These are phyloP conservation scores for Neofusicoccum sp. DNA, from an alignment of 2,329 filamentous ascomycete genomes.

Conservation along the genomic window DNA sequence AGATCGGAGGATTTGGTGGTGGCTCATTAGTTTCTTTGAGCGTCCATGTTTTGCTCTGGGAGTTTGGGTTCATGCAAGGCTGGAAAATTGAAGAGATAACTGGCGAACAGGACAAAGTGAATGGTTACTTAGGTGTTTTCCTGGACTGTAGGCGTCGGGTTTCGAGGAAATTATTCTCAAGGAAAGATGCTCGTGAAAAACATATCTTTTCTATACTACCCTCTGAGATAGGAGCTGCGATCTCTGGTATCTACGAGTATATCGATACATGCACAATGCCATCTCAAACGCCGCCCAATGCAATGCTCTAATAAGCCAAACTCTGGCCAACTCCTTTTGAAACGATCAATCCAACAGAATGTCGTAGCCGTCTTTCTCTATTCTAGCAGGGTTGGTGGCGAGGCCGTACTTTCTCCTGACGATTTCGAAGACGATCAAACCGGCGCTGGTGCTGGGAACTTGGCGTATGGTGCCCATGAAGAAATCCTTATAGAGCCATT, in stretches of 20 bases:
- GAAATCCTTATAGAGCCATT: conserved; percentile 72
- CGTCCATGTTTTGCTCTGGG: no score
- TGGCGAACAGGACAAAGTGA: no score
- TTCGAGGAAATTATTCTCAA: no score
- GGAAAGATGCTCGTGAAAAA: background rate
- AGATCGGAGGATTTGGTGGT: no score
- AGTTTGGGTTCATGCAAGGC: no score
- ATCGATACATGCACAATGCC: background rate
- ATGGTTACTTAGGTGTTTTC: no score
- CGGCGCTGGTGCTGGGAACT: conserved; percentile 75
- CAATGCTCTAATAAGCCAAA: background rate
- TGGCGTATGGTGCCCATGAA: conserved; percentile 73
- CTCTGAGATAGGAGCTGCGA: background rate
- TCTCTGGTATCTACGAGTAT: background rate
- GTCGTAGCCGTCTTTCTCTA: conserved; percentile 67
- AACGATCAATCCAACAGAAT: conserved; percentile 58
- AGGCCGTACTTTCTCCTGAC: conserved; percentile 69
- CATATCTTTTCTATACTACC: background rate
- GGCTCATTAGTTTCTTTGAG: no score
- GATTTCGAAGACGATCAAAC: conserved; percentile 77
- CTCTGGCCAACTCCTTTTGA: background rate
- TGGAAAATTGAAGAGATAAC: no score
- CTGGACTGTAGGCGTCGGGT: no score
- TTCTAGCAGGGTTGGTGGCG: conserved; percentile 34
- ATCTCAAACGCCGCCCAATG: conserved; percentile 2